These are phyloP conservation scores for Cystobasidium onofrii DNA, from an alignment of 768 basidiomycete species.

Conservation along the genomic window DNA sequence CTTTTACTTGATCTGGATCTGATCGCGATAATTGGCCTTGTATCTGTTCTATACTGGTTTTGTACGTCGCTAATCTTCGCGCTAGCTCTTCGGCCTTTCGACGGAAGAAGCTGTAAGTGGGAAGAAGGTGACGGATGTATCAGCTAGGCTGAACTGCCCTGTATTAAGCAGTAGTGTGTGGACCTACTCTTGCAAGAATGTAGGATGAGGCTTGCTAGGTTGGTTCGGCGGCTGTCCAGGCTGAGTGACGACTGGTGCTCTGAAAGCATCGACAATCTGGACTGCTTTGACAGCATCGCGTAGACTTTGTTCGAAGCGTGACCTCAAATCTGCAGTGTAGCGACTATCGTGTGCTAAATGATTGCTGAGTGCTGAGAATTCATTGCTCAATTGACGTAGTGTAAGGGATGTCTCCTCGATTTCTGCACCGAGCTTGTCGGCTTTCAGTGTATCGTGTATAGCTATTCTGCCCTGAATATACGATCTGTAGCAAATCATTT, in stretches of 20 bases:
- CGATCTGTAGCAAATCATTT: slow-evolving; percentile 28
- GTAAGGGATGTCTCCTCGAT: slow-evolving; percentile 32
- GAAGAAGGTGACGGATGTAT: slow-evolving; percentile 11
- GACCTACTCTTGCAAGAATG: slow-evolving; percentile 16
- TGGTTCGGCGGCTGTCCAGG: not conserved
- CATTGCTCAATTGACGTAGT: slow-evolving; percentile 21
- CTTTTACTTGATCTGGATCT: slow-evolving; percentile 32
- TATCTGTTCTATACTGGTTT: slow-evolving; percentile 33
- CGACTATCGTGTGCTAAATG: slow-evolving; percentile 21
- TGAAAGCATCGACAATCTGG: slow-evolving; percentile 32
- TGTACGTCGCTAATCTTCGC: slow-evolving; percentile 32
- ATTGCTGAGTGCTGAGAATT: slow-evolving; percentile 19
- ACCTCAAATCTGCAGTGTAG: slow-evolving; percentile 7
- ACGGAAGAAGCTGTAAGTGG: slow-evolving; percentile 35
- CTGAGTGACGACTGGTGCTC: not conserved
- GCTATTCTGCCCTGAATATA: slow-evolving; percentile 34
- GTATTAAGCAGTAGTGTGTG: too few relatives aligned
- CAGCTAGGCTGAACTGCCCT: too few relatives aligned
- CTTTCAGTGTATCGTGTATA: slow-evolving; percentile 36
- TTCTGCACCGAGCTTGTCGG: slow-evolving; percentile 33
- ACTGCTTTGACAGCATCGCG: slow-evolving; percentile 28
- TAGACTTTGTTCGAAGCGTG: slow-evolving; percentile 22
- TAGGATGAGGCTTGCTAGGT: not conserved
- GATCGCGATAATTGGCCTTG: slow-evolving; percentile 14
- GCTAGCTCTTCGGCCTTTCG: slow-evolving; percentile 38